These are phyloP conservation scores for Coprinopsis sp. DNA, from an alignment of 768 basidiomycete genomes.

Conservation along the genomic window DNA sequence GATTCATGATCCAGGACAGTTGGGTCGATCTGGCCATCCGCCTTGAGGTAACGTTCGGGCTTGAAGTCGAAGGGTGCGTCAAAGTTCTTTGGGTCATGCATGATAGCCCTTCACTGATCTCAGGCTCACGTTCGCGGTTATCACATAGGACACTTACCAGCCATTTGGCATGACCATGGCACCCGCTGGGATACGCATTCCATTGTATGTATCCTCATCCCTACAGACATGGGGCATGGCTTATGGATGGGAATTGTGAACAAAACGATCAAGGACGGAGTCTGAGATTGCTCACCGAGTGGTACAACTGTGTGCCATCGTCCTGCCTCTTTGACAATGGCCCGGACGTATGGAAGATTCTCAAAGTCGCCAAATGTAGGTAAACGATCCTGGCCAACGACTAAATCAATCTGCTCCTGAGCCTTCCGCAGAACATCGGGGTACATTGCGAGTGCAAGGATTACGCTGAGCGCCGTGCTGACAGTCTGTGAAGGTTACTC, in stretches of 20 bases:
- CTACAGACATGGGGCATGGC: conserved; percentile 13
- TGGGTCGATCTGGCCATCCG: conserved; percentile 15
- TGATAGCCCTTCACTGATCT: conserved; percentile 22
- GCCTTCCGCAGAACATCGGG: conserved; percentile 15
- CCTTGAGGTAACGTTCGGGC: conserved; percentile 26
- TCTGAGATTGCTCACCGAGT: conserved; percentile 5
- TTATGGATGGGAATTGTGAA: not conserved
- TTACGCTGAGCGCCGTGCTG: not conserved
- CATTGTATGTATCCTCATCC: conserved; percentile 15
- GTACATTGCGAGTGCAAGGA: conserved; percentile 12
- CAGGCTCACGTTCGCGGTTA: not conserved
- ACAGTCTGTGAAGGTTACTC: not conserved
- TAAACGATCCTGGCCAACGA: conserved; percentile 10
- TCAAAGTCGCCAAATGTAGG: conserved; percentile 12
- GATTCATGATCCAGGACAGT: conserved; percentile 9
- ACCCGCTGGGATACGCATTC: conserved; percentile 17
- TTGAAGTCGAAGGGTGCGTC: conserved; percentile 29
- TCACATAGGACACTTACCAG: conserved; percentile 5
- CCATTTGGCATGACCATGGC: not conserved
- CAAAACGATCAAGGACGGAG: conserved; percentile 12
- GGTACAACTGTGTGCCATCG: conserved; percentile 19
- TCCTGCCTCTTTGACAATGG: conserved; percentile 27
- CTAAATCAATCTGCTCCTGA: conserved; percentile 14
- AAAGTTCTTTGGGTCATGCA: conserved; percentile 27
- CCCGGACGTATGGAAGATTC: conserved; percentile 32